Percentiles rank a stretch among this genome's conserved stretches.
Conservation (phyloP, 2,329 filamentous ascomycete species). For the Lasiodiplodia sp. region DNA sequence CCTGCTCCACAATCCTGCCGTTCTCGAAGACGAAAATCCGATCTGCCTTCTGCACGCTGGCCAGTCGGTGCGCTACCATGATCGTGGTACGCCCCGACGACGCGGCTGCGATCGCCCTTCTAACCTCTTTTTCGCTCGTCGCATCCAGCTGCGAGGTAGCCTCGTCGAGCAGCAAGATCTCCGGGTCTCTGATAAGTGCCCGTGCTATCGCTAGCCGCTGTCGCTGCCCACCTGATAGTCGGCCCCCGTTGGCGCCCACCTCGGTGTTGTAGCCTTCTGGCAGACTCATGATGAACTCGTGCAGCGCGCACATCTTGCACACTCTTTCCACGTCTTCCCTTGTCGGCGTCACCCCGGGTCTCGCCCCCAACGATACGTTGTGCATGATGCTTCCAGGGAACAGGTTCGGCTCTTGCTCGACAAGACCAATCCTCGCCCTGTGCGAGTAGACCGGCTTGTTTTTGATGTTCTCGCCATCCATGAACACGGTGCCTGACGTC, state of each 20-base stretch:
- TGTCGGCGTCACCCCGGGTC: conserved; percentile 37
- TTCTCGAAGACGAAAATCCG: conserved; percentile 80
- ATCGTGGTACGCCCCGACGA: conserved; percentile 66
- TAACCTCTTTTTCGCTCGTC: conserved; percentile 53
- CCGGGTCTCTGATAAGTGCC: conserved; percentile 55
- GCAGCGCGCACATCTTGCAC: conserved; percentile 53
- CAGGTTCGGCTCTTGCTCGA: conserved; percentile 55
- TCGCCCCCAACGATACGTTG: conserved; percentile 53
- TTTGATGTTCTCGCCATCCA: conserved; percentile 53
- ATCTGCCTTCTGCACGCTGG: conserved; percentile 80
- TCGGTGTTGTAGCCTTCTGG: conserved; percentile 57
- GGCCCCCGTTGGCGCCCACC: conserved; percentile 52
- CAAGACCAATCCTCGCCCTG: conserved; percentile 51
- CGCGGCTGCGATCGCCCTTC: conserved; percentile 51
- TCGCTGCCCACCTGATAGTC: conserved; percentile 55
- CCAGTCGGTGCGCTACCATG: conserved; percentile 78
- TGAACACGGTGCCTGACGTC: conserved; percentile 46
- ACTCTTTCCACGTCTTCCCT: conserved; percentile 44
- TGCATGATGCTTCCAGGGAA: conserved; percentile 54
- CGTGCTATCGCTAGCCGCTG: conserved; percentile 56
- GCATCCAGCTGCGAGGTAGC: conserved; percentile 57
- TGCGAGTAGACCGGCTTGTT: conserved; percentile 46
- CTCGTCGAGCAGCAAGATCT: conserved; percentile 56
- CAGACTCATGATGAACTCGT: conserved; percentile 56
- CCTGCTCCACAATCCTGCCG: conserved; percentile 66